phyloP scores from a whole-genome alignment of 2,329 filamentous ascomycete species.

The Teratosphaeria viscida region DNA sequence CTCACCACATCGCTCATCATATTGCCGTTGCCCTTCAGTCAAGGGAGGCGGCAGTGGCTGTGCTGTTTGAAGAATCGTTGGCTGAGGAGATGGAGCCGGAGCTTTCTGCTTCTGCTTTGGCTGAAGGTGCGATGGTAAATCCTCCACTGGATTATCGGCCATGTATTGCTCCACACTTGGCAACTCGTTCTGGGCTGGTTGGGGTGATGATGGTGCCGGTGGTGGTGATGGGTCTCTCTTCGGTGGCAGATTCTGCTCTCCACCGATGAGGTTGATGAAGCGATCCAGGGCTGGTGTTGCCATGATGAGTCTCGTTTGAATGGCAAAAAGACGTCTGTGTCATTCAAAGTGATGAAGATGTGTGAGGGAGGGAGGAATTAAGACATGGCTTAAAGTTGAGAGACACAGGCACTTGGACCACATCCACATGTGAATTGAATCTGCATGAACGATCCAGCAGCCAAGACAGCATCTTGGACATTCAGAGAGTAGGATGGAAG shows the following conservation, averaged over 20 bases:
- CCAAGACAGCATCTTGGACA: not conserved
- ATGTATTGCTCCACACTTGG: not conserved
- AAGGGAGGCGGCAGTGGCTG: not conserved
- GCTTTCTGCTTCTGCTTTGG: not conserved
- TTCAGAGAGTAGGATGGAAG: not conserved
- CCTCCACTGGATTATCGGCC: not conserved
- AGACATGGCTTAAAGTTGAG: not conserved
- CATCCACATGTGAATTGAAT: not conserved
- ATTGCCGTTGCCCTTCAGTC: conserved; percentile 3
- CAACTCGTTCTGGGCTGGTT: not conserved
- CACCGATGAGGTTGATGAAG: conserved; percentile 8
- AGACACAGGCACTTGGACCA: not conserved
- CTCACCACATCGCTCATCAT: conserved; percentile 22
- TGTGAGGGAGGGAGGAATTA: not conserved
- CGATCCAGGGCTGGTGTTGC: conserved; percentile 7
- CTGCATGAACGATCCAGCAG: not conserved
- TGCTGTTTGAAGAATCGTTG: not conserved
- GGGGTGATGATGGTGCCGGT: not conserved
- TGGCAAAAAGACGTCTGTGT: not conserved
- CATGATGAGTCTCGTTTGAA: not conserved
- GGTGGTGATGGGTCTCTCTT: conserved; percentile 2
- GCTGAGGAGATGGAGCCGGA: not conserved
- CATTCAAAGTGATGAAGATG: not conserved
- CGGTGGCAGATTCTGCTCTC: conserved; percentile 10
- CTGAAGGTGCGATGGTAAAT: conserved; percentile 1